Evolutionary conservation across 2,329 filamentous ascomycete genomes (phyloP), one percentile per base, ranked within the genome.

Genomic region (Dactylellina cionopaga): DNA sequence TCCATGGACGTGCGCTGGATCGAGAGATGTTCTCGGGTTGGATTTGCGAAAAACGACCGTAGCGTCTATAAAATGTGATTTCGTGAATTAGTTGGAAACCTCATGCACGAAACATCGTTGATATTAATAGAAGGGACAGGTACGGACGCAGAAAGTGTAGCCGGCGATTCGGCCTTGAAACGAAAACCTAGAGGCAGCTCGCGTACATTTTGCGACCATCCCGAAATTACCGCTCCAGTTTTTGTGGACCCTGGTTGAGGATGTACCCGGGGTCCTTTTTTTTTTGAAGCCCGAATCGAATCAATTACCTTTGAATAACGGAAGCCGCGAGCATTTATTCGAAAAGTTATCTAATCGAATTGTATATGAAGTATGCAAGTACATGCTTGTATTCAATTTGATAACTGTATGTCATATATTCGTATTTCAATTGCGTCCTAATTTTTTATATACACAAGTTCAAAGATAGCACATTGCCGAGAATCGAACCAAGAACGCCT

Each of bases 131-230:
- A 15, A 27, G 31, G 35, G 37, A 35, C 35, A 39, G 62, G 29
- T 29, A 65, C 60, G 60, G 49, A 65, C 43, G 22, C 25, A 54
- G 54, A 54, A 66, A 52, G 41, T 66, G 62, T 43, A 58, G 62
- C 62, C 62, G 62, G 62, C 62, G 62, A 66, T 44, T 66, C 25
- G 52, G 35, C 51, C 25, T 66, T 43, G 62, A 66, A 66, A 66
- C 62, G 62, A 66, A 56, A 56, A 19, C 17, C 29, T 13, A 41
- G 3, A 56, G 33, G 41, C 51, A 66, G 24, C 52, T 66, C 62
- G 62, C 62, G 62, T 66, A 66, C 43, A 66, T 66, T n/a, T 66
- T 66, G 62, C 62, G 58, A 58, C 56, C 58, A 56, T 58, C 62
- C 62, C 62, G 62, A 66, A 66, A 52, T 66, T 66, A 41, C 62